These are phyloP conservation scores for Trichoderma atroviride DNA, from an alignment of 2,329 filamentous ascomycete genomes.

Conservation along the genomic window DNA sequence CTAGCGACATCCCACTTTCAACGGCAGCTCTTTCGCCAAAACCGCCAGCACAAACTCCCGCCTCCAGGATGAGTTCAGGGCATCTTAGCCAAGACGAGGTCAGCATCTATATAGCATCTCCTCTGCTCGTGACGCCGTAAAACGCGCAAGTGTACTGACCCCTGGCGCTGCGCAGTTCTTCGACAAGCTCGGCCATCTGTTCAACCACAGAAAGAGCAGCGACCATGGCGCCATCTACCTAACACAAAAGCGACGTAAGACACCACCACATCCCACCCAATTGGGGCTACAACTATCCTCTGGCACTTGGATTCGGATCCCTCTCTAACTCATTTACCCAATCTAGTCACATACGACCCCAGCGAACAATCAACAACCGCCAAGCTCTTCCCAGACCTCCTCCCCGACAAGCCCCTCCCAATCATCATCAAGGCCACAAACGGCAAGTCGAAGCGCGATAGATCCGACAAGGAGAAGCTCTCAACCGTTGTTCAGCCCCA, in stretches of 20 bases:
- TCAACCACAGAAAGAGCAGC: conserved; percentile 66
- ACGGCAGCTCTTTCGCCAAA: background rate
- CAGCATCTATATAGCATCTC: background rate
- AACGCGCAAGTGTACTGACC: background rate
- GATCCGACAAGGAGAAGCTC: conserved; percentile 68
- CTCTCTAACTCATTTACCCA: background rate
- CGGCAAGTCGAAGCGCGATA: conserved; percentile 65
- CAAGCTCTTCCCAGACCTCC: conserved; percentile 62
- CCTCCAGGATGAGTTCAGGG: conserved; percentile 1
- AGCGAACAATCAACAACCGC: conserved; percentile 48
- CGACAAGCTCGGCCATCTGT: conserved; percentile 65
- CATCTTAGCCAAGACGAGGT: conserved; percentile 47
- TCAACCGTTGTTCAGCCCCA: conserved; percentile 80
- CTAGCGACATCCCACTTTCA: conserved; percentile 23
- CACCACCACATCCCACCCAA: background rate
- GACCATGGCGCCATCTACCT: conserved; percentile 75
- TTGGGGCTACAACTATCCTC: background rate
- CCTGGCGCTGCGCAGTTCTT: conserved; percentile 65
- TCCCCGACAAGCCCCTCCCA: conserved; percentile 62
- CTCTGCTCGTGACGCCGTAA: too few relatives aligned
- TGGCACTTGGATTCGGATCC: background rate
- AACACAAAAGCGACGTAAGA: conserved; percentile 73
- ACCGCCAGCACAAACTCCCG: background rate
- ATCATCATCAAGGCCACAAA: conserved; percentile 84
- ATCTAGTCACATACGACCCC: conserved; percentile 48